Percentiles rank a stretch among this genome's conserved stretches.
These are phyloP conservation scores for Nakaseomyces bracarensis DNA, from an alignment of 1,139 yeast genomes.

Conservation along the genomic window DNA sequence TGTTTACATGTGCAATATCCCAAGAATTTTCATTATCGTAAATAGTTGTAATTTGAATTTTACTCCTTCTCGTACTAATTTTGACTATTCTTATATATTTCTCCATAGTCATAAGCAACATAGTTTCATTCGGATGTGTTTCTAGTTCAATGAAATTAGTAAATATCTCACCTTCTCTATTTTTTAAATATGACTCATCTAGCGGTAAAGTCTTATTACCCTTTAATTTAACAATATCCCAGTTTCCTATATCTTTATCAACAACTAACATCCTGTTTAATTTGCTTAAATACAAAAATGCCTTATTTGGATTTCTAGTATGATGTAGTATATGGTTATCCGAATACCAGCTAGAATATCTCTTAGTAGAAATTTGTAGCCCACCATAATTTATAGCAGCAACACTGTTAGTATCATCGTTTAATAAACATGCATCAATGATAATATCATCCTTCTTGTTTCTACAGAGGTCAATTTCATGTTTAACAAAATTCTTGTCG, in stretches of 20 bases:
- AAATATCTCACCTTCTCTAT: constrained; percentile 4
- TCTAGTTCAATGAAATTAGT: constrained; percentile 10
- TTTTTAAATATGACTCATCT: constrained; percentile 13
- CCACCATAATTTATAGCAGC: constrained; percentile 21
- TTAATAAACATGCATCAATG: constrained; percentile 2
- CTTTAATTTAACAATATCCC: constrained; percentile 25
- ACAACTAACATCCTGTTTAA: constrained; percentile 25
- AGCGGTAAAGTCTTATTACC: constrained; percentile 23
- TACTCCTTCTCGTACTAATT: background rate
- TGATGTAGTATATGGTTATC: constrained; percentile 22
- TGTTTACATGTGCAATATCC: background rate
- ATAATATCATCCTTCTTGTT: constrained; percentile 2
- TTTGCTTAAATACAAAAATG: constrained; percentile 18
- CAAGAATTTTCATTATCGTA: constrained; percentile 2
- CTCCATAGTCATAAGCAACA: background rate
- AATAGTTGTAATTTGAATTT: background rate
- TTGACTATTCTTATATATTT: constrained; percentile 1
- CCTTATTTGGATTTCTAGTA: constrained; percentile 21
- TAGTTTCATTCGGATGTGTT: constrained; percentile 10
- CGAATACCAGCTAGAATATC: constrained; percentile 19
- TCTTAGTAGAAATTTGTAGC: constrained; percentile 16
- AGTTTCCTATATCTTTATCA: constrained; percentile 17
- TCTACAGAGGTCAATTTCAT: background rate
- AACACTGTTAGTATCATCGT: constrained; percentile 8
- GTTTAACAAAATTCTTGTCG: background rate